phyloP scores from a whole-genome alignment of 1,139 yeast species.

The Pichia norvegensis region DNA sequence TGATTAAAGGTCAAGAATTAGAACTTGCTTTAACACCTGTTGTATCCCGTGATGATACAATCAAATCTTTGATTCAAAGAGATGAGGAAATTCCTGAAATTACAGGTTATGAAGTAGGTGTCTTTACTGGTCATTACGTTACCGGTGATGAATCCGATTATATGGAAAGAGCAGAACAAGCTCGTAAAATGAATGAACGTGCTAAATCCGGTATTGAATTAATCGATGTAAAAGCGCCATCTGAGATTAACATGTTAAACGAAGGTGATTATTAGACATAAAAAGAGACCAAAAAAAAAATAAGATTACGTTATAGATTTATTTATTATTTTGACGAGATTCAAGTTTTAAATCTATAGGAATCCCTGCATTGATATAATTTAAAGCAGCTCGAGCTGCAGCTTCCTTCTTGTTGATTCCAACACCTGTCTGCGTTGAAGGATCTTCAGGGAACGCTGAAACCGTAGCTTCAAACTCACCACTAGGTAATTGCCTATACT shows the following conservation, averaged over 20 bases:
- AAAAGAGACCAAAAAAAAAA: not conserved
- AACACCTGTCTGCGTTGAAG: constrained; percentile 3
- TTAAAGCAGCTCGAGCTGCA: constrained; percentile 2
- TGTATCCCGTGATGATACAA: constrained; percentile 25
- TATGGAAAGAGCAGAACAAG: constrained; percentile 69
- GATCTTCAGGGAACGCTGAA: not conserved
- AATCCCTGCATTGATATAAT: not conserved
- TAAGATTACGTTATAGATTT: not conserved
- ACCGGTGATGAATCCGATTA: constrained; percentile 87
- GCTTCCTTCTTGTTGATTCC: constrained; percentile 15
- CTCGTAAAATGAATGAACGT: constrained; percentile 71
- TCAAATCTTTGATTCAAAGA: constrained; percentile 20
- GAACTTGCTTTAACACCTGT: constrained; percentile 29
- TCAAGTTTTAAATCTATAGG: not conserved
- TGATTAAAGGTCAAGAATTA: constrained; percentile 28
- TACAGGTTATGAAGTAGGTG: constrained; percentile 82
- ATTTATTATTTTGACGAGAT: not conserved
- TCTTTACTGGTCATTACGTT: constrained; percentile 88
- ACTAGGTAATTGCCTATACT: not conserved
- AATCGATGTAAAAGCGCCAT: constrained; percentile 76
- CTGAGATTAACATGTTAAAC: constrained; percentile 84
- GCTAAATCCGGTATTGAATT: constrained; percentile 34
- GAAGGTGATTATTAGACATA: constrained; percentile 58
- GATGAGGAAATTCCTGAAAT: constrained; percentile 29
- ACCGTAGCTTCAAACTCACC: constrained; percentile 8